Conservation (phyloP, 2,329 filamentous ascomycete species). For the Xylariomycetidae sp. region DNA sequence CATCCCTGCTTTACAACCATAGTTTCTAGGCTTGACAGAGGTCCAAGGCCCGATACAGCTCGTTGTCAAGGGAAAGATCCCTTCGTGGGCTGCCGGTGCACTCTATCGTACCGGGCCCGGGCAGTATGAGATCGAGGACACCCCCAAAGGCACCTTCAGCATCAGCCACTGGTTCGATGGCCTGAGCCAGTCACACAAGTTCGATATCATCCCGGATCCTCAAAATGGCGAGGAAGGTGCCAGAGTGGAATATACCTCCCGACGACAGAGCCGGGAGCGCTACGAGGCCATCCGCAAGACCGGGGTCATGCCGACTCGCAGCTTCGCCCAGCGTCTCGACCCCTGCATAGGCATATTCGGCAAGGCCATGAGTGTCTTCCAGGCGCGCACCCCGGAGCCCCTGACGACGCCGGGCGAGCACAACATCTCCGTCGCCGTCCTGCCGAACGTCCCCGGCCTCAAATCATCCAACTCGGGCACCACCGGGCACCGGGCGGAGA, state of each 20-base stretch:
- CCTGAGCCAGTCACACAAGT: constrained; percentile 66
- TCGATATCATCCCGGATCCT: constrained; percentile 54
- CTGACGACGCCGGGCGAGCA: constrained; percentile 26
- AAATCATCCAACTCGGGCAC: constrained; percentile 14
- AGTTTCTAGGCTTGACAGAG: constrained; percentile 67
- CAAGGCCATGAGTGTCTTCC: constrained; percentile 64
- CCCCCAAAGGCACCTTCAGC: constrained; percentile 53
- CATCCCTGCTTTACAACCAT: no score
- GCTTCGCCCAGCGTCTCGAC: constrained; percentile 68
- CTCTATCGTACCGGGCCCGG: constrained; percentile 74
- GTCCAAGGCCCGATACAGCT: constrained; percentile 62
- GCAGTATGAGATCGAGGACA: constrained; percentile 54
- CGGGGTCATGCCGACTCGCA: constrained; percentile 52
- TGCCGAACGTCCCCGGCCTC: constrained; percentile 59
- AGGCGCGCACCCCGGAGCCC: constrained; percentile 18
- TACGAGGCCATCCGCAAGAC: constrained; percentile 56
- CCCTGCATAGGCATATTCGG: constrained; percentile 70
- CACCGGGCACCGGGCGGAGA: constrained; percentile 32
- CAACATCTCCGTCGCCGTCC: constrained; percentile 65
- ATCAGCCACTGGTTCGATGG: constrained; percentile 80
- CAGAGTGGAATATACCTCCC: constrained; percentile 66
- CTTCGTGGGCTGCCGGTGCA: constrained; percentile 64
- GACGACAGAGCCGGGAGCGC: constrained; percentile 60
- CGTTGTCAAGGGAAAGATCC: constrained; percentile 60
- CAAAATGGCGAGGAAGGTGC: constrained; percentile 15